Evolutionary conservation across 2,329 filamentous ascomycete genomes (phyloP).

Genomic region (Trichophyton rubrum): DNA sequence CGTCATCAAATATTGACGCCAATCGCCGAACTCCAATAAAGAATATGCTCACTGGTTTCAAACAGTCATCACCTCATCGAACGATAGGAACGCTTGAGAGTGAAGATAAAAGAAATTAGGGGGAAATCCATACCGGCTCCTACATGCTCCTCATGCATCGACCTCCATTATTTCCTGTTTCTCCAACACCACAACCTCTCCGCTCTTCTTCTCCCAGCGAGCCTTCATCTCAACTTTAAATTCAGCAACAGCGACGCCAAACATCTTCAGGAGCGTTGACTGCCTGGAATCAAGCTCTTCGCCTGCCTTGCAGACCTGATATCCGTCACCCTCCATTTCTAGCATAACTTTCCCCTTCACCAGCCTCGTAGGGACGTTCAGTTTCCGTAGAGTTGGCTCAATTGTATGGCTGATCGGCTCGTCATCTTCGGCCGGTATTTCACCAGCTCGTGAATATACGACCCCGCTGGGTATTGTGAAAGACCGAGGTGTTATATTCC

Average conservation of each 20-base stretch:
- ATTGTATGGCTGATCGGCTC: conserved; percentile 75
- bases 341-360: conserved; percentile 78
- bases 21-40: background rate
- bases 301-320: conserved; percentile 72
- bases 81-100: background rate
- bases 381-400: conserved; percentile 78
- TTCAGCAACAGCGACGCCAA: conserved; percentile 79
- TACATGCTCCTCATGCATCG: conserved; percentile 20
- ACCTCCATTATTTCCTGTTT: conserved; percentile 30
- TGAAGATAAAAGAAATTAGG: background rate
- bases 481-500: conserved; percentile 57
- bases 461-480: conserved; percentile 75
- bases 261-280: conserved; percentile 86
- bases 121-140: background rate
- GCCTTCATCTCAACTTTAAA: conserved; percentile 74
- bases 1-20: background rate
- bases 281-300: conserved; percentile 79
- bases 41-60: background rate
- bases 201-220: conserved; percentile 36
- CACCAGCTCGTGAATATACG: conserved; percentile 65
- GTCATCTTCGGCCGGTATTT: conserved; percentile 68
- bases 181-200: conserved; percentile 30
- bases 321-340: conserved; percentile 44
- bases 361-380: conserved; percentile 81
- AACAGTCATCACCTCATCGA: background rate